Evolutionary conservation across 2,329 filamentous ascomycete genomes (phyloP), one percentile per base, ranked within the genome.

Genomic region (Knoxdaviesia proteae): DNA sequence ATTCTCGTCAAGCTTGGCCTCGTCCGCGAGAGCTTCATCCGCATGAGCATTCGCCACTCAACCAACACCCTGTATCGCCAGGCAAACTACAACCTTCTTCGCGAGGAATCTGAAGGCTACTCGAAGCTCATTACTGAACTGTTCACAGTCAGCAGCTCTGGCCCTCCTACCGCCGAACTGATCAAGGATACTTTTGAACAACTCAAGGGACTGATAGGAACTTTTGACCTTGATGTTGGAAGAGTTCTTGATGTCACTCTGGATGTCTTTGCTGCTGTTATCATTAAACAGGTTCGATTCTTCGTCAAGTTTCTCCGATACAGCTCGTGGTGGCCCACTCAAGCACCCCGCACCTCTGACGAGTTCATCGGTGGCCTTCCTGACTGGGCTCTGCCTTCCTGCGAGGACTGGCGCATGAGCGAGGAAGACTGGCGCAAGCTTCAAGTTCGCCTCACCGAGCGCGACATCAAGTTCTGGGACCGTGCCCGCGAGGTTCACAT

Each of bases 61-160:
- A 98, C 90, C 6, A 93, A 94, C 52, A 68, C 90, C 5, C 70
- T 98, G 1, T 98, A 98, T 58, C 80, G 87, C 46, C 90, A 96
- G 59, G 84, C 88, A 9, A 96, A 94, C 58, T 96, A 94, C 65
- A 98, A 98, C 53, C 64, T 98, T 6, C 65, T 98, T 20, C 78
- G 90, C 38, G 90, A 98, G 61, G 90, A 98, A 59, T 84, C 84
- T 0, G 90, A 98, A 60, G 90, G 92, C 36, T 98, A 94, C 56
- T 87, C 90, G 0, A 98, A 98, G 58, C 73, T 98, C 39, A 77
- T 94, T 46, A 94, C 88, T 0, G 90, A 98, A 57, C 77, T 96
- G 33, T 98, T 94, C 59, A 88, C 84, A 6, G 92, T 82, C 1
- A 84, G 81, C 52, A 78, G 77, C 50, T 75, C 72, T 47, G 75